Conservation (phyloP, 805 yeast species). For the Saccharomycopsis sp. region DNA sequence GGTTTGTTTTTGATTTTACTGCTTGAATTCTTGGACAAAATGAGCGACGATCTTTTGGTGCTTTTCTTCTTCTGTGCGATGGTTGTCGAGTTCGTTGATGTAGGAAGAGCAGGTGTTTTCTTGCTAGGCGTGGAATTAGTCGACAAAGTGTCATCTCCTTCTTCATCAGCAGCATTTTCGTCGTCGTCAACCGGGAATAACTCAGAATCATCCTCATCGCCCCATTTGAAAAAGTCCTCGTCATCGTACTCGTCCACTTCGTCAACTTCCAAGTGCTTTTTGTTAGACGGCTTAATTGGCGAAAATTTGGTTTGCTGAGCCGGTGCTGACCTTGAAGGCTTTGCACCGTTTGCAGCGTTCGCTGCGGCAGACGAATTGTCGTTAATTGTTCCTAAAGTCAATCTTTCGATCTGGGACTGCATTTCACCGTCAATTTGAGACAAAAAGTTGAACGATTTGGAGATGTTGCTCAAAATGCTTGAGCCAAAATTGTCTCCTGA, state of each 20-base stretch:
- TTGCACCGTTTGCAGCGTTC: neutral
- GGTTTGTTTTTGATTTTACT: conserved; percentile 1
- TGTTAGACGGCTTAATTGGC: neutral
- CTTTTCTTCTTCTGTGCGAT: neutral
- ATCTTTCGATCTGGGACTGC: neutral
- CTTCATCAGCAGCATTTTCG: neutral
- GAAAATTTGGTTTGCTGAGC: neutral
- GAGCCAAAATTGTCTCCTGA: neutral
- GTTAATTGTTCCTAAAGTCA: neutral
- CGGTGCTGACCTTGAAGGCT: neutral
- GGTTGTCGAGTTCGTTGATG: neutral
- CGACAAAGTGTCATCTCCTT: neutral
- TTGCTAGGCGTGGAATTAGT: neutral
- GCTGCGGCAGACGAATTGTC: neutral
- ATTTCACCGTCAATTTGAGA: neutral
- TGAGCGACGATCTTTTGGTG: neutral
- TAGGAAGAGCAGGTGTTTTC: neutral
- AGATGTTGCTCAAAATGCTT: neutral
- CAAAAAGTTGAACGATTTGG: neutral
- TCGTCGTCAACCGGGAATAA: neutral
- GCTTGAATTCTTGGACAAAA: neutral
- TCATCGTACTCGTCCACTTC: neutral
- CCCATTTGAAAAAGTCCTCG: neutral
- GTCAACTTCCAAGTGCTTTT: neutral
- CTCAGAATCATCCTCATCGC: neutral